phyloP scores from a whole-genome alignment of 371 early-diverging fungal species.

The Mucor indicus region DNA sequence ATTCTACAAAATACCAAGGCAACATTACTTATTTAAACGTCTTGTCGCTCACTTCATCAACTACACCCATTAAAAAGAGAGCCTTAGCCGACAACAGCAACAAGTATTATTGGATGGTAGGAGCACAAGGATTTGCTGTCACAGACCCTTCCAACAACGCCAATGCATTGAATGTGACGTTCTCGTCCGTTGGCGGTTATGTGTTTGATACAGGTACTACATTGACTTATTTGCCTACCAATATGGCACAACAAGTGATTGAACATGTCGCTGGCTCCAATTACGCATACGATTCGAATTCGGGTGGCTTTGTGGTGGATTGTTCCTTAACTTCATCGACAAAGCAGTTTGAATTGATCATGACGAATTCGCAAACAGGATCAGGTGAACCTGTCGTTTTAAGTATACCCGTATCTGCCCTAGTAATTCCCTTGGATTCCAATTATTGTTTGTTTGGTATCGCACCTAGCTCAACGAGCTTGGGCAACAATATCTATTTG shows the following conservation, averaged over 20 bases:
- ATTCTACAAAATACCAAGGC: constrained; percentile 47
- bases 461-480: constrained; percentile 19
- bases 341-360: too few species aligned
- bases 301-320: constrained; percentile 7
- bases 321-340: constrained; percentile 1
- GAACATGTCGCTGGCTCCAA: not conserved
- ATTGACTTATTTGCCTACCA: constrained; percentile 1
- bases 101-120: too few species aligned
- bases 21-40: constrained; percentile 40
- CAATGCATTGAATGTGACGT: too few species aligned
- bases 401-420: not conserved
- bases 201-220: constrained; percentile 46
- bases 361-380: too few species aligned
- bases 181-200: too few species aligned
- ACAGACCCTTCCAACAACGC: too few species aligned
- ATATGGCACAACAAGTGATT: constrained; percentile 1
- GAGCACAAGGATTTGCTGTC: too few species aligned
- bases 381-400: not conserved
- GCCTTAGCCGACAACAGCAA: not conserved
- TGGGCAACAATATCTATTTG: constrained; percentile 9
- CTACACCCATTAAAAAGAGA: not conserved
- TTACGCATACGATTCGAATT: not conserved
- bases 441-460: constrained; percentile 32
- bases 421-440: not conserved
- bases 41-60: constrained; percentile 21